Evolutionary conservation across 164 flowering plant species (phyloP).

Genomic region (Berberis vulgaris): DNA sequence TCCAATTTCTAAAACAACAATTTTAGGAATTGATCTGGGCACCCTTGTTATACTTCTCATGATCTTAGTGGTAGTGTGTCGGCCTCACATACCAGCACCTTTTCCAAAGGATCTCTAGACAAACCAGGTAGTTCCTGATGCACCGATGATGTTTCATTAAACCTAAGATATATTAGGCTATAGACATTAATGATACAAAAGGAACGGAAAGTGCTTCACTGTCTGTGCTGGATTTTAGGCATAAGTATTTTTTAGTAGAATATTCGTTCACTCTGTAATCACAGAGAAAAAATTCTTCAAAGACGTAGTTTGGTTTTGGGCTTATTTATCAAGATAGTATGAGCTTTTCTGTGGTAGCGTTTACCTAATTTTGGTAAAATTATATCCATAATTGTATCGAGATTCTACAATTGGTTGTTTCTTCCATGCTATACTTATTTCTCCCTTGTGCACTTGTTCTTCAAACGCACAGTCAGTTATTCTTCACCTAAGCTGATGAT

Average conservation of each 20-base stretch:
- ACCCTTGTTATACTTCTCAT: slow-evolving; percentile 75
- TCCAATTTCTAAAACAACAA: slow-evolving; percentile 83
- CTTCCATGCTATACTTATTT: neutral
- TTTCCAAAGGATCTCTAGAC: slow-evolving; percentile 63
- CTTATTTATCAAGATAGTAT: too few species aligned
- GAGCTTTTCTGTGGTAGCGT: too few species aligned
- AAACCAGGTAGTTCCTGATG: slow-evolving; percentile 53
- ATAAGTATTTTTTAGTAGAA: too few species aligned
- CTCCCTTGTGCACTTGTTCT: neutral
- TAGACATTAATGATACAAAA: too few species aligned
- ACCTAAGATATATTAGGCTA: neutral
- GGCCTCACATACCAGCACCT: slow-evolving; percentile 48
- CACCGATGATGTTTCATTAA: neutral
- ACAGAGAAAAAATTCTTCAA: too few species aligned
- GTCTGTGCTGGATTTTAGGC: too few species aligned
- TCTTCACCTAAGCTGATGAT: slow-evolving; percentile 87
- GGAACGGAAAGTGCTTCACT: too few species aligned
- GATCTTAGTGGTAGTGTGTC: slow-evolving; percentile 72
- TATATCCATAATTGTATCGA: too few species aligned
- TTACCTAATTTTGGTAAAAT: too few species aligned
- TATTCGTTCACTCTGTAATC: too few species aligned
- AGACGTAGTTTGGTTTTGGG: too few species aligned
- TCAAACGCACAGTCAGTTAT: slow-evolving; percentile 34
- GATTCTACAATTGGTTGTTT: too few species aligned
- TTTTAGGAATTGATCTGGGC: slow-evolving; percentile 86